Base-by-base conservation (phyloP, 2,329 filamentous ascomycete species). In the Colletotrichum endophyticum region DNA sequence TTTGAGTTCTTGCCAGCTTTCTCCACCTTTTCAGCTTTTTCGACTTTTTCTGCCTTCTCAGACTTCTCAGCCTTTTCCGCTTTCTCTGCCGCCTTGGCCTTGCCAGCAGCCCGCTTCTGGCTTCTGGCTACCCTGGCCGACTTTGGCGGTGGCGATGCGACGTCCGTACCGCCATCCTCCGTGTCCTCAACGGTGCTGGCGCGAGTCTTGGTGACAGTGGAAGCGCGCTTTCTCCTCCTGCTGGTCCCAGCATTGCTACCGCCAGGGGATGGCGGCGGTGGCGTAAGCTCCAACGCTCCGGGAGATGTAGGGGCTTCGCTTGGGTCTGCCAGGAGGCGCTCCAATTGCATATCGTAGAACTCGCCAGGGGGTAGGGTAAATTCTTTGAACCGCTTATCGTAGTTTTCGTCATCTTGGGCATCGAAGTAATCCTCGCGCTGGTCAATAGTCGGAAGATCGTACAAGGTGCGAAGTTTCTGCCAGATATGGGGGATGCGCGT, bases 401-500 rank as follows among this genome's bases (percentile, higher is more conserved):
- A 88, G 36, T 89, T 87, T 44, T 91, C 88, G 32, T 92, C 91
- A 39, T 94, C 92, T 36, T 86, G 85, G 57, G 88, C 86, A 77
- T 88, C 86, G 77, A 87, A 86, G 78, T 88, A 88, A 82, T 93
- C 90, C 83, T 95, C 96, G 80, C 96, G 92, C 83, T 98, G 95
- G 84, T 99, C 95, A 75, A 98, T 93, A 56, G 94, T 91, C 66
- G 94, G 92, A 34, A 99, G 91, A 84, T 98, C 95, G 86, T 98
- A 99, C 78, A 97, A 91, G 39, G 92, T 92, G 36, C 90, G 87
- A 13, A 99, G 89, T 85, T 99, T 99, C 80, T 91, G 90, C 96
- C 97, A 99, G 78, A 99, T 98, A 56, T 95, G 94, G 1, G 95
- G 94, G 79, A 98, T 97, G 75, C 94, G 94, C 56, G 95, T 98